Percentiles rank a stretch among this genome's conserved stretches.
Evolutionary conservation across 306 rosid species (phyloP).

Genomic region (Citrullus amarus): DNA sequence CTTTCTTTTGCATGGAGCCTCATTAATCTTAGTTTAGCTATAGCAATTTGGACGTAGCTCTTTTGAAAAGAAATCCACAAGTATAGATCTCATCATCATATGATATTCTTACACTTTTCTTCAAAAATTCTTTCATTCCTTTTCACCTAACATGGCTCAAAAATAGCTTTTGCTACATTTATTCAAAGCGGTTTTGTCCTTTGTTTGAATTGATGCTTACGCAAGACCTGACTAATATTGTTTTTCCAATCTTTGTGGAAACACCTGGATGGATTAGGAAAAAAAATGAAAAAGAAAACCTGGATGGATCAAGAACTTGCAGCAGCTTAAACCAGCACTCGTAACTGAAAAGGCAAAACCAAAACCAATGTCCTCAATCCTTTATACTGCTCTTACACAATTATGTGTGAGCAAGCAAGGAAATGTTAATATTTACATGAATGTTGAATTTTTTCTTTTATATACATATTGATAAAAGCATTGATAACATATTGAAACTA

Average conservation of each 20-base stretch:
- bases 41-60: neutral
- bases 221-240: neutral
- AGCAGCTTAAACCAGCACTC: neutral
- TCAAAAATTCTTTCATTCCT: neutral
- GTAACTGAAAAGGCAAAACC: neutral
- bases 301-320: neutral
- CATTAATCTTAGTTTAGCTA: neutral
- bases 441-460: neutral
- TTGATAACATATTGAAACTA: neutral
- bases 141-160: neutral
- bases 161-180: neutral
- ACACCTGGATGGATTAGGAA: neutral
- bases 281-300: too few species aligned
- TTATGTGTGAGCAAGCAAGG: neutral
- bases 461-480: neutral
- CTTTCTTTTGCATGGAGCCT: neutral
- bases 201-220: neutral
- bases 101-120: neutral
- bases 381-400: neutral
- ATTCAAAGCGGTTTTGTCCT: neutral
- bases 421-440: neutral
- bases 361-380: neutral
- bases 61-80: neutral
- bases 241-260: neutral
- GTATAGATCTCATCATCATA: neutral